Conservation (phyloP, 2,329 filamentous ascomycete species). For the Claviceps cyperi region DNA sequence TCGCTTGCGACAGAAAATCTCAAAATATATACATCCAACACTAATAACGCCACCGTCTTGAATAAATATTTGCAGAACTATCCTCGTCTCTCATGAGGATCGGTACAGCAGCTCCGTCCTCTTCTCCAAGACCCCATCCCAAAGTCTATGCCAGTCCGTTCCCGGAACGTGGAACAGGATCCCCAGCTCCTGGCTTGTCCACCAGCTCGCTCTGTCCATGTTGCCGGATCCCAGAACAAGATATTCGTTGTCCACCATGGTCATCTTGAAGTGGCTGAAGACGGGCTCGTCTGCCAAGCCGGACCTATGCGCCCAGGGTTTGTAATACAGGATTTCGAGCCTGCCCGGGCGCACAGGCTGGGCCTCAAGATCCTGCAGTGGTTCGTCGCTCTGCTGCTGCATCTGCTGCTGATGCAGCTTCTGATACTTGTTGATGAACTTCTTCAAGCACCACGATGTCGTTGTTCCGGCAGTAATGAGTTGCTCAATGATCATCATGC, state of each 20-base stretch:
- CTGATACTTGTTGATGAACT: constrained; percentile 42
- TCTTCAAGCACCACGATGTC: constrained; percentile 48
- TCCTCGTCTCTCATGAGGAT: not conserved
- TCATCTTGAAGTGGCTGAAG: constrained; percentile 66
- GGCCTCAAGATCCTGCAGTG: constrained; percentile 24
- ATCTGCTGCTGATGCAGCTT: constrained; percentile 8
- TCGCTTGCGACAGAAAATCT: no score
- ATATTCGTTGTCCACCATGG: constrained; percentile 53
- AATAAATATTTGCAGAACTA: no score
- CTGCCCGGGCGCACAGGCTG: constrained; percentile 28
- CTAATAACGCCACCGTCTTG: no score
- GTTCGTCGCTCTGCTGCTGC: constrained; percentile 4
- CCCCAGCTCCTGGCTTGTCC: constrained; percentile 72
- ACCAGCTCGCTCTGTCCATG: constrained; percentile 76
- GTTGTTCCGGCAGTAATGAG: constrained; percentile 66
- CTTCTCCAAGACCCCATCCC: constrained; percentile 23
- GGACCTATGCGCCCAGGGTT: constrained; percentile 19
- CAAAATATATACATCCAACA: no score
- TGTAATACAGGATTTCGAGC: constrained; percentile 46
- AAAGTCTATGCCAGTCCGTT: constrained; percentile 21
- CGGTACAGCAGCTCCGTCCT: constrained; percentile 16
- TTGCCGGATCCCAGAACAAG: constrained; percentile 67
- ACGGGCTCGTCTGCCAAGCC: constrained; percentile 41
- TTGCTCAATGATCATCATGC: constrained; percentile 68
- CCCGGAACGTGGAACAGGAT: constrained; percentile 38